phyloP scores from a whole-genome alignment of 352 stramenopile genomes.

The Pythium dissimile region DNA sequence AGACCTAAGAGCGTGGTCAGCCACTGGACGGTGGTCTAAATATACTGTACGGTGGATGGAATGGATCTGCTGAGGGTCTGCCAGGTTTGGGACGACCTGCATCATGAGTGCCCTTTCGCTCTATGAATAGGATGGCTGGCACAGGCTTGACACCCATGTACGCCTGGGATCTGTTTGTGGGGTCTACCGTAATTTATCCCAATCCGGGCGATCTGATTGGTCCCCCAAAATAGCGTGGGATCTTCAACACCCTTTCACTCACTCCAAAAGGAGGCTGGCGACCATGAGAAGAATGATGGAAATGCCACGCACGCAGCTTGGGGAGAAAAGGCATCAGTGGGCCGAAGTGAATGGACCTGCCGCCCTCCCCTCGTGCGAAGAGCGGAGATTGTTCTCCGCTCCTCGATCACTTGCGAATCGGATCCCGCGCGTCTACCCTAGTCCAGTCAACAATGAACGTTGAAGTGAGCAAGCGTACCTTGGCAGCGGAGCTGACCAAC shows the following conservation, averaged over 20 bases:
- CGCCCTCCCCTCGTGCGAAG: not conserved
- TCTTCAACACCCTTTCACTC: no score
- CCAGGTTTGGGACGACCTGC: no score
- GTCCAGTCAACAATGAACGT: slow-evolving; percentile 20
- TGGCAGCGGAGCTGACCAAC: not conserved
- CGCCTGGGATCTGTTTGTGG: not conserved
- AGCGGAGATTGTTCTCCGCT: no score
- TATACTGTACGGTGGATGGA: no score
- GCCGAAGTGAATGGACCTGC: not conserved
- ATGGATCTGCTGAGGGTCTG: no score
- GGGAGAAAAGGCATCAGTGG: no score
- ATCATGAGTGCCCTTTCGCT: not conserved
- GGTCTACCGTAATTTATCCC: not conserved
- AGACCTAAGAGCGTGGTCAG: not conserved
- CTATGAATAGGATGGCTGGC: not conserved
- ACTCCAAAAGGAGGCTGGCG: no score
- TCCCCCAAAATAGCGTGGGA: no score
- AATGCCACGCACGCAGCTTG: no score
- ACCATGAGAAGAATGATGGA: no score
- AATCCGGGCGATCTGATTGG: no score
- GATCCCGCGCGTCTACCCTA: not conserved
- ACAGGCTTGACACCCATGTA: not conserved
- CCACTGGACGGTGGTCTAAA: no score
- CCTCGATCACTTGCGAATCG: slow-evolving; percentile 2
- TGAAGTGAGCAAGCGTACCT: slow-evolving; percentile 19